Evolutionary conservation across 1,284 basidiomycete genomes (phyloP), one percentile per base, ranked within the genome.

Genomic region (Trichosporon sp.): DNA sequence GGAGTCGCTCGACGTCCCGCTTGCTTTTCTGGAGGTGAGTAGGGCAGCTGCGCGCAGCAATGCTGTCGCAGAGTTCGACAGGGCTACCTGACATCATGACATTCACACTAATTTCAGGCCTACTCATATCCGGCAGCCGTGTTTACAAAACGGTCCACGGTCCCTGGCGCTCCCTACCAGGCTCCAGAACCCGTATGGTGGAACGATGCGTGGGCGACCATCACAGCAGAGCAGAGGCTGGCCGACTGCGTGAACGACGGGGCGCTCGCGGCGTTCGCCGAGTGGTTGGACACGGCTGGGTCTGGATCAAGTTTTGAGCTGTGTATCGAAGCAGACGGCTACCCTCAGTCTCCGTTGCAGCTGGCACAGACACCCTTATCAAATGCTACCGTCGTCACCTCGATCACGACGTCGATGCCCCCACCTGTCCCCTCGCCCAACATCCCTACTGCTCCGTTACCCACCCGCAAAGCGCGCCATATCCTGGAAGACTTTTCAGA

Each of bases 341-440:
- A 60, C 31, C 56, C 56, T 8, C 56, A 60, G 56, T n/a, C 29
- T 2, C 27, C 29, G 1, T 29, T 60, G 18, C 56, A 60, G 15
- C 56, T 60, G 12, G 56, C 56, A 1, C 56, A 60, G 56, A 60
- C 56, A 15, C 56, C 56, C 15, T 18, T 60, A 15, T 29, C 56
- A 60, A 60, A 60, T 31, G 27, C 56, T 31, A 60, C 56, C 56
- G 56, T 60, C 29, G 29, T 60, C 56, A 60, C 56, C 18, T 60
- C 56, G 21, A 31, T 60, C 56, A 60, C 56, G 2, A 31, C 56
- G 18, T 31, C 56, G 56, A 29, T 29, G 56, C 56, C 56, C 11
- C 56, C 56, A n/a, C 29, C 56, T 4, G 12, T 60, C 29, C 15
- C 56, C 6, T 31, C 27, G 8, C 29, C 27, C 2, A n/a, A 9